phyloP scores from a whole-genome alignment of 305 asterid species.

The Coffea humblotiana region DNA sequence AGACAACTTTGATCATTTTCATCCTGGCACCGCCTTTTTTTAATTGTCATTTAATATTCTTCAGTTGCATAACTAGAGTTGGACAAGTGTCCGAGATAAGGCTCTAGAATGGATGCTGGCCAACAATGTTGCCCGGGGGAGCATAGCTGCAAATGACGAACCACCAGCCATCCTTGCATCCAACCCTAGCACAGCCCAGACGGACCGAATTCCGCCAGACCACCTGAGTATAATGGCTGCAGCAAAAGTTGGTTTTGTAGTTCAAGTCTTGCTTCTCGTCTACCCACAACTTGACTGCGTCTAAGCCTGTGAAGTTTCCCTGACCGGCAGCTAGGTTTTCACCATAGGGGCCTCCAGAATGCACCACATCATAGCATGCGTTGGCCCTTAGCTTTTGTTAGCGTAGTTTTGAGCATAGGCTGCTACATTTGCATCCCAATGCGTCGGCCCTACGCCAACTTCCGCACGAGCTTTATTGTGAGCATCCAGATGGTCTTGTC shows the following conservation, averaged over 20 bases:
- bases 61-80: neutral
- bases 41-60: neutral
- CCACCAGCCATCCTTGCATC: slow-evolving; percentile 34
- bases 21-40: no score
- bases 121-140: slow-evolving; percentile 52
- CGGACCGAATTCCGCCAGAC: slow-evolving; percentile 11
- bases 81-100: neutral
- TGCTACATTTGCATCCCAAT: slow-evolving; percentile 42
- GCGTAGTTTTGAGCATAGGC: slow-evolving; percentile 52
- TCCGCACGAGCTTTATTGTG: slow-evolving; percentile 51
- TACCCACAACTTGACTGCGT: slow-evolving; percentile 3
- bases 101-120: slow-evolving; percentile 45
- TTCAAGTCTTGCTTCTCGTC: slow-evolving; percentile 1
- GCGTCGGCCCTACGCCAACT: slow-evolving; percentile 44
- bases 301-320: neutral
- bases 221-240: slow-evolving; percentile 23
- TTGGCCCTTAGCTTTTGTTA: slow-evolving; percentile 22
- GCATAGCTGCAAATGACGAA: slow-evolving; percentile 45
- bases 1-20: no score
- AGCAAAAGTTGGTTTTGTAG: slow-evolving; percentile 3
- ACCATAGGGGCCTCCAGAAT: slow-evolving; percentile 7
- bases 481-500: neutral
- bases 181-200: slow-evolving; percentile 26
- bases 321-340: slow-evolving; percentile 3
- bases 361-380: neutral